Percentiles rank a stretch among this genome's conserved stretches.
Evolutionary conservation across 768 basidiomycete genomes (phyloP).

Genomic region (Tricholoma hemisulphureum): DNA sequence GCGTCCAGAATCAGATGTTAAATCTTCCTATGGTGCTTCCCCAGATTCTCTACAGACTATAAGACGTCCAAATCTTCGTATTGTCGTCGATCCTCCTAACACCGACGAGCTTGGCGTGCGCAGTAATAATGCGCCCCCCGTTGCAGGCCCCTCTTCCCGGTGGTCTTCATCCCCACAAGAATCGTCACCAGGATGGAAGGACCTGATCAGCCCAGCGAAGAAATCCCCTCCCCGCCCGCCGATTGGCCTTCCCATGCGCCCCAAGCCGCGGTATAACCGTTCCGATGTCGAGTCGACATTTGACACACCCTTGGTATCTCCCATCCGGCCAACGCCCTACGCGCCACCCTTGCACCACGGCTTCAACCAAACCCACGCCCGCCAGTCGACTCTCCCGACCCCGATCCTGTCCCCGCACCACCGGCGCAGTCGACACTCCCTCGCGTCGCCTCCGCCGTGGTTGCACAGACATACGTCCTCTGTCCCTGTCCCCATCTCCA

Average conservation of each 20-base stretch:
- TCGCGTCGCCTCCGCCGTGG: conserved; percentile 2
- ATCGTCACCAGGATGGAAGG: conserved; percentile 30
- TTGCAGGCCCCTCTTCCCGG: conserved; percentile 23
- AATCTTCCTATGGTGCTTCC: conserved; percentile 8
- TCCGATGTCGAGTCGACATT: conserved; percentile 31
- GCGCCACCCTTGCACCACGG: conserved; percentile 31
- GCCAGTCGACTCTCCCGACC: neutral
- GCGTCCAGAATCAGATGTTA: conserved; percentile 8
- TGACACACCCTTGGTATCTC: conserved; percentile 19
- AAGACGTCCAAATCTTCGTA: conserved; percentile 37
- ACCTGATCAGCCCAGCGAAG: conserved; percentile 26
- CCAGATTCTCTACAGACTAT: conserved; percentile 1
- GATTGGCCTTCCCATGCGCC: conserved; percentile 27
- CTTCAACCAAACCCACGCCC: conserved; percentile 24
- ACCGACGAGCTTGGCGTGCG: conserved; percentile 20
- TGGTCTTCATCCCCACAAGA: conserved; percentile 41
- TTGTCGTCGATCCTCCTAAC: conserved; percentile 42
- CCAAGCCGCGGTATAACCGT: conserved; percentile 33
- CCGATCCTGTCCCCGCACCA: neutral
- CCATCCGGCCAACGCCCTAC: conserved; percentile 19
- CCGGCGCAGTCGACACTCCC: neutral
- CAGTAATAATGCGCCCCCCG: conserved; percentile 22
- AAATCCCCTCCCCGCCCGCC: conserved; percentile 20
- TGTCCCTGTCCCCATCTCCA: conserved; percentile 19
- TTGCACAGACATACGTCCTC: conserved; percentile 25